These are phyloP conservation scores for Rhodotorula diobovata DNA, from an alignment of 768 basidiomycete genomes.

Conservation along the genomic window DNA sequence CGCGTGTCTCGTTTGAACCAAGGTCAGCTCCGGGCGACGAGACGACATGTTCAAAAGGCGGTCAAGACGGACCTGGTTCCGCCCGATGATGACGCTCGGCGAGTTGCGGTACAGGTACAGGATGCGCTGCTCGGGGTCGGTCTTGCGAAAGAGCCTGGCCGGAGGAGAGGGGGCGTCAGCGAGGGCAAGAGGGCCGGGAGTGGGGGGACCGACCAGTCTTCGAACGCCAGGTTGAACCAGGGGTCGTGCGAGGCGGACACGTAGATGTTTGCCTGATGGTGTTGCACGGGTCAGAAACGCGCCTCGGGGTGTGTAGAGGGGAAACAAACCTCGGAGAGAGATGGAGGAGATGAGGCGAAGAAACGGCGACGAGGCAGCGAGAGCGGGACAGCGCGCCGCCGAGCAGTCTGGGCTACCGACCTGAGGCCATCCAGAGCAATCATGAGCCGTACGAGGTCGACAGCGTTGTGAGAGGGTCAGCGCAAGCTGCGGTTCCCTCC, in stretches of 20 bases:
- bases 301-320: background rate
- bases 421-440: background rate
- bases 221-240: constrained; percentile 81
- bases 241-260: constrained; percentile 74
- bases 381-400: background rate
- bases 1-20: too few species aligned
- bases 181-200: background rate
- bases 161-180: constrained; percentile 7
- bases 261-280: constrained; percentile 42
- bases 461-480: too few species aligned
- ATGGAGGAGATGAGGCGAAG: background rate
- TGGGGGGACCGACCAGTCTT: constrained; percentile 67
- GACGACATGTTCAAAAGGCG: background rate
- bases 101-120: constrained; percentile 80
- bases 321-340: background rate
- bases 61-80: constrained; percentile 60
- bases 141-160: constrained; percentile 74
- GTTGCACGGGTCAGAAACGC: background rate
- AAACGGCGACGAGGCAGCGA: background rate
- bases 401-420: background rate
- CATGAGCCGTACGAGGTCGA: background rate
- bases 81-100: constrained; percentile 86
- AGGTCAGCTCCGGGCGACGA: too few species aligned
- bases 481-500: too few species aligned
- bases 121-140: constrained; percentile 62